These are phyloP conservation scores for Kodamaea kakaduensis DNA, from an alignment of 805 yeast genomes.

Conservation along the genomic window DNA sequence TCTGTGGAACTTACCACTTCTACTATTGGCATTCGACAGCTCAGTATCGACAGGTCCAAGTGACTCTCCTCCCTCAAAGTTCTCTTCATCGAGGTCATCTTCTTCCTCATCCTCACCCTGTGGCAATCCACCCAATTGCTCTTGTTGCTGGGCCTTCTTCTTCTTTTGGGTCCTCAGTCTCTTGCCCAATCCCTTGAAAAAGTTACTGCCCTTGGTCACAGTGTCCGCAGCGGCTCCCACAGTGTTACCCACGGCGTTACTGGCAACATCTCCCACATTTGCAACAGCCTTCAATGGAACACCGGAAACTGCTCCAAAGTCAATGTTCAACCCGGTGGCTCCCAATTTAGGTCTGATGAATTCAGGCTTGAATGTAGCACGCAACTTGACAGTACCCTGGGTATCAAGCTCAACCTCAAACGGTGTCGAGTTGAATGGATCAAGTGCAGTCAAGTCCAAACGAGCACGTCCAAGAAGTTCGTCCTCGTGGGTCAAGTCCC, in stretches of 20 bases:
- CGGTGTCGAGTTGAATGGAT: constrained; percentile 42
- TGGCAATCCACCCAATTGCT: constrained; percentile 9
- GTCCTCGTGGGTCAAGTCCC: constrained; percentile 75
- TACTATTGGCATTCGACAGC: constrained; percentile 5
- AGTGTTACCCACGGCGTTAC: constrained; percentile 45
- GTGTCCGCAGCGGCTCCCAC: constrained; percentile 47
- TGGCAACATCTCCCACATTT: constrained; percentile 33
- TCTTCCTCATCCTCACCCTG: constrained; percentile 11
- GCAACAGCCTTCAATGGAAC: constrained; percentile 15
- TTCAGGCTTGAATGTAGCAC: constrained; percentile 57
- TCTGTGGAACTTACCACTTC: constrained; percentile 11
- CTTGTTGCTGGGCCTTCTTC: constrained; percentile 11
- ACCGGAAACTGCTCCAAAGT: constrained; percentile 30
- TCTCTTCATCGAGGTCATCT: constrained; percentile 13
- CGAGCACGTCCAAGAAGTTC: constrained; percentile 52
- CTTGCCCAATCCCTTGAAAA: constrained; percentile 31
- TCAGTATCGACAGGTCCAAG: constrained; percentile 5
- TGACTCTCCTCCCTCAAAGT: constrained; percentile 11
- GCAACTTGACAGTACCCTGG: constrained; percentile 58
- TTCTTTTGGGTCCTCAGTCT: constrained; percentile 15
- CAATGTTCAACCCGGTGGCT: constrained; percentile 39
- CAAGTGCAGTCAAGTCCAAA: constrained; percentile 48
- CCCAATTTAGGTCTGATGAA: constrained; percentile 61
- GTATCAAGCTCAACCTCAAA: constrained; percentile 53
- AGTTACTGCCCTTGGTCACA: constrained; percentile 44